A percentile compares a stretch with the other conserved stretches of the same genome.
phyloP scores from a whole-genome alignment of 805 yeast species.

The Starmerella floris region DNA sequence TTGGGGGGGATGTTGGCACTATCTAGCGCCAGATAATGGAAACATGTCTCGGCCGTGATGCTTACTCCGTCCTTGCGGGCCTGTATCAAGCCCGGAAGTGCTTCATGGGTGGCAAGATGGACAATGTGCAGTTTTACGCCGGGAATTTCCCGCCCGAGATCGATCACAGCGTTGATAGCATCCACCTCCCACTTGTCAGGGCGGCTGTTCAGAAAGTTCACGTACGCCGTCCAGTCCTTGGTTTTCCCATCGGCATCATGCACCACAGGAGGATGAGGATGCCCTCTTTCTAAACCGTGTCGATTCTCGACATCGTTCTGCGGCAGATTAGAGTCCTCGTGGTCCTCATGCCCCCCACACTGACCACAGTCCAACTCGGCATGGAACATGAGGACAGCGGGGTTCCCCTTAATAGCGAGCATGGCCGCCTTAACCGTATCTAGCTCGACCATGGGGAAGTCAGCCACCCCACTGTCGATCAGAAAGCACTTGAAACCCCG shows the following conservation, averaged over 20 bases:
- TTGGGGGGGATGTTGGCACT: slow-evolving; percentile 67
- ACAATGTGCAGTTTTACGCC: slow-evolving; percentile 58
- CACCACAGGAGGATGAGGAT: slow-evolving; percentile 9
- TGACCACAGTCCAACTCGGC: slow-evolving; percentile 58
- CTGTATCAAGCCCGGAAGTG: slow-evolving; percentile 52
- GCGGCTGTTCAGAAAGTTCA: slow-evolving; percentile 67
- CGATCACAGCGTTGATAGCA: slow-evolving; percentile 61
- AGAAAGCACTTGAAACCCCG: slow-evolving; percentile 88
- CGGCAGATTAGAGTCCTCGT: not conserved
- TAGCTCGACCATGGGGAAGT: slow-evolving; percentile 69
- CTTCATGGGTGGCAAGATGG: slow-evolving; percentile 75
- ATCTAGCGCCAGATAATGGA: slow-evolving; percentile 67
- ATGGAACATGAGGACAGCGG: slow-evolving; percentile 78
- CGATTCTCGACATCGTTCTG: not conserved
- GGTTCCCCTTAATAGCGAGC: slow-evolving; percentile 42
- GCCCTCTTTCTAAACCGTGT: not conserved
- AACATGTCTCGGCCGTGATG: slow-evolving; percentile 83
- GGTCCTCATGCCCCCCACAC: slow-evolving; percentile 1
- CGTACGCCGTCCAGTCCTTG: slow-evolving; percentile 35
- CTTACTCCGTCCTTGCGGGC: slow-evolving; percentile 39
- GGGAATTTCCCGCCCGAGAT: slow-evolving; percentile 37
- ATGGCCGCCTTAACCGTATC: slow-evolving; percentile 54
- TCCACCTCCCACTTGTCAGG: slow-evolving; percentile 81
- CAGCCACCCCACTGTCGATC: slow-evolving; percentile 89
- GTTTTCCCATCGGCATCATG: not conserved